A percentile compares a stretch with the other conserved stretches of the same genome.
phyloP scores from a whole-genome alignment of 139 green algal species.

The Tetratostichococcus sp. region DNA sequence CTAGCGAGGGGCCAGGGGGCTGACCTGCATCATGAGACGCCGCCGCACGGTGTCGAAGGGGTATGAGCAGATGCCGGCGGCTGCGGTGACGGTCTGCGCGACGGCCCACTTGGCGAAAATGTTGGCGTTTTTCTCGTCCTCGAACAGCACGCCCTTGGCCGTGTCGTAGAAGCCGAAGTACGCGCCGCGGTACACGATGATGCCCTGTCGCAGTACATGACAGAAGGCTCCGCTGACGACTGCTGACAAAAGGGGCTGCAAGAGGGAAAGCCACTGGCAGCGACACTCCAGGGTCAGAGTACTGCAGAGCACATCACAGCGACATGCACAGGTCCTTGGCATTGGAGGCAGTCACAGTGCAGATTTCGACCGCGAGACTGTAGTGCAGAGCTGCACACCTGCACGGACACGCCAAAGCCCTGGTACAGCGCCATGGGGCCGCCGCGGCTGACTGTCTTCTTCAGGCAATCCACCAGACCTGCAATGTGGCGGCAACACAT shows the following conservation, averaged over 20 bases:
- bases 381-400: too few relatives aligned
- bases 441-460: conserved; percentile 58
- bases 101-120: conserved; percentile 80
- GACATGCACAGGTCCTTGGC: too few relatives aligned
- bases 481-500: too few relatives aligned
- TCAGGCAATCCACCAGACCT: conserved; percentile 89
- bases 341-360: too few relatives aligned
- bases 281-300: too few relatives aligned
- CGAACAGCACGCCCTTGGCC: conserved; percentile 83
- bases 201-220: conserved; percentile 62
- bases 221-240: too few relatives aligned
- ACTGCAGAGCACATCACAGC: too few relatives aligned
- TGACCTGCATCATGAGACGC: conserved; percentile 96
- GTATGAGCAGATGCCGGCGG: conserved; percentile 88
- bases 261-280: too few relatives aligned
- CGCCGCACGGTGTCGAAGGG: conserved; percentile 98
- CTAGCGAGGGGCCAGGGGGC: neutral
- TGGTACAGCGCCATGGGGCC: conserved; percentile 75
- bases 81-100: conserved; percentile 77
- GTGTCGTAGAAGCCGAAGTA: conserved; percentile 99
- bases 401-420: conserved; percentile 90
- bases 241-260: too few relatives aligned
- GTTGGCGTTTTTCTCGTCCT: conserved; percentile 58
- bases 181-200: conserved; percentile 97
- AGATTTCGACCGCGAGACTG: too few relatives aligned